Percentiles rank a stretch among this genome's conserved stretches.
These are phyloP conservation scores for Yarrowia hollandica DNA, from an alignment of 805 yeast species.

Conservation along the genomic window DNA sequence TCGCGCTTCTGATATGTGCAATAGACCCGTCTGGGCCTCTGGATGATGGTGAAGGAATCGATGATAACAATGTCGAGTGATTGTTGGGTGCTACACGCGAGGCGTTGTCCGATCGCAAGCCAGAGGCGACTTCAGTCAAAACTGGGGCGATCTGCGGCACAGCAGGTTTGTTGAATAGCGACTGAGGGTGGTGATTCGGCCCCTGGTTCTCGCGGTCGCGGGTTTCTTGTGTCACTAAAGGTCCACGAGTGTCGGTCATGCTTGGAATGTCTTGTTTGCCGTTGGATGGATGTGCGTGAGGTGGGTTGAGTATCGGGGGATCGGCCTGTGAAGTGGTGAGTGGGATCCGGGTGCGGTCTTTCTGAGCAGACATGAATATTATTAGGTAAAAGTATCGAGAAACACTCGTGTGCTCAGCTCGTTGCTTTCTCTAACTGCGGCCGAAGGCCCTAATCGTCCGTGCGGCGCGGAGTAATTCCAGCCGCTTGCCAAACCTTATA, in stretches of 20 bases:
- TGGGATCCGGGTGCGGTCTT: neutral
- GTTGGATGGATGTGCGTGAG: neutral
- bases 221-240: neutral
- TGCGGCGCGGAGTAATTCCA: slow-evolving; percentile 30
- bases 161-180: slow-evolving; percentile 6
- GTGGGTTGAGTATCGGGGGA: neutral
- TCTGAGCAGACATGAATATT: neutral
- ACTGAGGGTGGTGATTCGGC: neutral
- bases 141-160: neutral
- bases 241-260: slow-evolving; percentile 9
- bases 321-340: neutral
- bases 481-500: slow-evolving; percentile 26
- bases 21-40: neutral
- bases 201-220: neutral
- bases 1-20: neutral
- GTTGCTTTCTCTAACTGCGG: slow-evolving; percentile 17
- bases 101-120: neutral
- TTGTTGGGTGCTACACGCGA: too few species aligned
- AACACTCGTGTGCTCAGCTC: neutral
- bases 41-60: neutral
- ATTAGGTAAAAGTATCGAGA: too few species aligned
- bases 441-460: slow-evolving; percentile 21
- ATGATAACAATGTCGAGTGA: neutral
- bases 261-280: neutral
- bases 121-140: neutral